Conservation (phyloP, 371 early-diverging fungal species). For the Rhizopus delemar region DNA sequence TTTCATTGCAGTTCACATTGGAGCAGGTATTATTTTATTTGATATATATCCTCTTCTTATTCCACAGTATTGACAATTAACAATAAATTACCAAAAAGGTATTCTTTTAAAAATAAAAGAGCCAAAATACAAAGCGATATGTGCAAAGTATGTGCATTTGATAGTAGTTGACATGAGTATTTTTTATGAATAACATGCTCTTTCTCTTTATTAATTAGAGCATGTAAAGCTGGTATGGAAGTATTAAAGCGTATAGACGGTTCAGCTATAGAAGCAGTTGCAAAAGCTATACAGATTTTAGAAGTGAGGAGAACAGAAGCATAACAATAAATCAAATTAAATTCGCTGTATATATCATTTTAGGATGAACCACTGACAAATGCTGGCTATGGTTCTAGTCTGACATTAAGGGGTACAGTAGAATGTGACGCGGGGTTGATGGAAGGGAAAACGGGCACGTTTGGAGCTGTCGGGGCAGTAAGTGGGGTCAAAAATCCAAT, state of each 20-base stretch:
- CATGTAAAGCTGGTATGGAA: slow-evolving; percentile 35
- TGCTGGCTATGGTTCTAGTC: slow-evolving; percentile 75
- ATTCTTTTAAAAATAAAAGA: slow-evolving; percentile 48
- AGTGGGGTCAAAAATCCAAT: slow-evolving; percentile 74
- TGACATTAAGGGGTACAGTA: slow-evolving; percentile 72
- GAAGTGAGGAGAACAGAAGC: slow-evolving; percentile 29
- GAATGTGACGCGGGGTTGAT: slow-evolving; percentile 91
- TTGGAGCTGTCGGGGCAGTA: slow-evolving; percentile 81
- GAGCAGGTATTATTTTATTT: slow-evolving; percentile 47
- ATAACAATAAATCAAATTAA: not conserved
- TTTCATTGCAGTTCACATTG: slow-evolving; percentile 65
- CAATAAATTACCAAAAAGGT: slow-evolving; percentile 8
- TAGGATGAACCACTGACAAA: slow-evolving; percentile 58
- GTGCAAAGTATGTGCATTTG: slow-evolving; percentile 41
- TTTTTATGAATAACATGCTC: not conserved
- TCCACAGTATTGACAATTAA: not conserved
- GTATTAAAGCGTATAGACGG: slow-evolving; percentile 23
- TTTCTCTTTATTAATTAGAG: slow-evolving; percentile 20
- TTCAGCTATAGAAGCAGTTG: slow-evolving; percentile 31
- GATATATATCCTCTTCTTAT: not conserved
- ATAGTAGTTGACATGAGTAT: not conserved
- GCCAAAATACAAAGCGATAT: slow-evolving; percentile 41
- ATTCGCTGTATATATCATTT: not conserved
- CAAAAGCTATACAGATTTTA: slow-evolving; percentile 39
- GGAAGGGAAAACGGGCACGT: slow-evolving; percentile 63